Evolutionary conservation across 2,329 filamentous ascomycete species (phyloP).

Genomic region (Teratosphaeria viscida): DNA sequence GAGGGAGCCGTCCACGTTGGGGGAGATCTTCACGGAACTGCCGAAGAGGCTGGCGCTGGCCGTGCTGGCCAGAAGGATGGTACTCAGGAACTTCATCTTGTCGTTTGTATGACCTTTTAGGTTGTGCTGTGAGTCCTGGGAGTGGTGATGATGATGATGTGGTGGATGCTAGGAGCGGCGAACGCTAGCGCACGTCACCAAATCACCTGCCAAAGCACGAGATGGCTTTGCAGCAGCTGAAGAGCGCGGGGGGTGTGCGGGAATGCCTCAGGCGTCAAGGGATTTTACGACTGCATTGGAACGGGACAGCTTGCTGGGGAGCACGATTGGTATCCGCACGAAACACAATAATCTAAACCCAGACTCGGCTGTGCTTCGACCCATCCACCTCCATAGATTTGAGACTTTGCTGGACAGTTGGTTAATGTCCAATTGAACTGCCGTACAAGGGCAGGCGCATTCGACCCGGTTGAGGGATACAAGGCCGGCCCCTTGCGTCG

Average conservation of each 20-base stretch:
- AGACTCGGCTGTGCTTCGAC: background rate
- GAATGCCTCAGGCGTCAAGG: background rate
- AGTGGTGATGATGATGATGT: background rate
- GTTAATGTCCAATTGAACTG: background rate
- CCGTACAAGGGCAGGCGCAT: background rate
- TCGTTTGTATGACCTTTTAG: background rate
- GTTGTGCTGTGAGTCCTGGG: background rate
- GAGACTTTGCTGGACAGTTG: background rate
- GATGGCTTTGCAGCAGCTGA: background rate
- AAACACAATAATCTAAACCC: background rate
- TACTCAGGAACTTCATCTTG: constrained; percentile 23
- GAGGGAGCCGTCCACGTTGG: constrained; percentile 35
- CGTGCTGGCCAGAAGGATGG: constrained; percentile 20
- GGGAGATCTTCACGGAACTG: constrained; percentile 8
- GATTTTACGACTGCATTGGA: background rate
- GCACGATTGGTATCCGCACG: background rate
- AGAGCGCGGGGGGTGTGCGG: background rate
- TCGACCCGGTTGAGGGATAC: constrained; percentile 6
- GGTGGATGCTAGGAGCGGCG: background rate
- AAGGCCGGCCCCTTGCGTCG: constrained; percentile 19
- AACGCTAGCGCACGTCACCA: background rate
- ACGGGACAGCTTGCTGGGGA: background rate
- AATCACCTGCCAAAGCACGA: background rate
- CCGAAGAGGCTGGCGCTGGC: constrained; percentile 18
- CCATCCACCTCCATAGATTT: background rate